Evolutionary conservation across 257 asterid genomes (phyloP), one percentile per base, ranked within the genome.

Genomic region (Nicotiana benthamiana): DNA sequence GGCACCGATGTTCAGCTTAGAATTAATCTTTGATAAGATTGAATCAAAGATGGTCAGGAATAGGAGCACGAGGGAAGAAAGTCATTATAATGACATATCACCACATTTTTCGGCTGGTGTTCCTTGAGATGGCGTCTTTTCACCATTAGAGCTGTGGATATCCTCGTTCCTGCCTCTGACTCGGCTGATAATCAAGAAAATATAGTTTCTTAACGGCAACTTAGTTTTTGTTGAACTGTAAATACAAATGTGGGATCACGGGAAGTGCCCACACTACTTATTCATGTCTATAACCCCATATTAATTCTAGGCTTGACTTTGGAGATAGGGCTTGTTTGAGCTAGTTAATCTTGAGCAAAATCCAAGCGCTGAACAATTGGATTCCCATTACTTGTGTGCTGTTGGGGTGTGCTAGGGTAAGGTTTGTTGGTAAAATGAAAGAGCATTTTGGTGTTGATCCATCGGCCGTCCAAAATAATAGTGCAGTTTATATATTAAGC

Each of bases 1-100:
- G 87, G 86, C 80, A 36, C 30, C n/a, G 75, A 85, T 88, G 90
- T 89, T 87, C 92, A 83, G 85, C 79, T 90, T 84, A 89, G 83
- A 83, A 83, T 83, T 86, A 67, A 18, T 83, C 59, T 75, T 83
- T 66, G 83, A 82, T 85, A 90, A 64, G 82, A 84, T 82, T 80
- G 65, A 83, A 67, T 86, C 75, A 87, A 80, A 86, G 84, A 82
- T 81, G 83, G 85, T 54, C 79, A 83, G 82, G 80, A 67, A 36
- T 66, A 66, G 75, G 75, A 67, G 54, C 30, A 24, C 20, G 30
- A 85, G 82, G 89, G 85, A 80, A 87, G 84, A 82, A 80, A 79
- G 64, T 83, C 82, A 80, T 84, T 59, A 82, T 67, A 84, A 83
- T 82, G 87, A 86, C 88, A 81, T 80, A 75, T 80, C 87, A 86